Conservation (phyloP, 1,284 basidiomycete species). For the Rhodotorula sp. region DNA sequence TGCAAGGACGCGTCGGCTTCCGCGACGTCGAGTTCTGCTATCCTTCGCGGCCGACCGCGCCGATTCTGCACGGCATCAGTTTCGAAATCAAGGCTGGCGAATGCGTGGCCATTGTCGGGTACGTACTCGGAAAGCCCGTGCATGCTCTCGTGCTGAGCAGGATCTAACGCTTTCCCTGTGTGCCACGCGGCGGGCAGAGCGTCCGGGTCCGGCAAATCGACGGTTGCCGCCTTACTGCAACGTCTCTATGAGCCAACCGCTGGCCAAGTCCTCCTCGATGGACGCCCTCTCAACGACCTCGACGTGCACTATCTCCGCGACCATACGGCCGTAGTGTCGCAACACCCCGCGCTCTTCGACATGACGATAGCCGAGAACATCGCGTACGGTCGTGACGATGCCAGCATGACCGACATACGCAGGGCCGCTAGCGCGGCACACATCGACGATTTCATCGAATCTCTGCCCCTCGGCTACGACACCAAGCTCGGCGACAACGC, state of each 20-base stretch:
- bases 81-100: slow-evolving; percentile 71
- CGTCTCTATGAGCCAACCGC: slow-evolving; percentile 72
- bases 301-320: slow-evolving; percentile 73
- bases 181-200: slow-evolving; percentile 51
- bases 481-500: slow-evolving; percentile 87
- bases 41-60: slow-evolving; percentile 72
- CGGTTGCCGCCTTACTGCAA: slow-evolving; percentile 76
- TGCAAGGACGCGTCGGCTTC: slow-evolving; percentile 64
- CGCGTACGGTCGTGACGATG: slow-evolving; percentile 61
- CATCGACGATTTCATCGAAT: slow-evolving; percentile 80
- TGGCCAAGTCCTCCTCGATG: slow-evolving; percentile 64
- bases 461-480: slow-evolving; percentile 77
- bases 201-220: slow-evolving; percentile 86
- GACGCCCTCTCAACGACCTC: slow-evolving; percentile 56
- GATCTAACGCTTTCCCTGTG: neutral
- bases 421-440: slow-evolving; percentile 71
- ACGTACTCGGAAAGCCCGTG: neutral
- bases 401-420: neutral
- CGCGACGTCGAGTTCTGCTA: slow-evolving; percentile 81
- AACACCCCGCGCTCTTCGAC: slow-evolving; percentile 82
- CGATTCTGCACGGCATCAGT: slow-evolving; percentile 73
- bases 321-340: slow-evolving; percentile 79
- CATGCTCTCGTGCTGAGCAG: neutral
- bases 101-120: slow-evolving; percentile 77
- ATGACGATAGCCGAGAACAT: slow-evolving; percentile 81